Evolutionary conservation across 2,329 filamentous ascomycete species (phyloP), one percentile per base, ranked within the genome.

Genomic region (Arthrobotrys musiformis): DNA sequence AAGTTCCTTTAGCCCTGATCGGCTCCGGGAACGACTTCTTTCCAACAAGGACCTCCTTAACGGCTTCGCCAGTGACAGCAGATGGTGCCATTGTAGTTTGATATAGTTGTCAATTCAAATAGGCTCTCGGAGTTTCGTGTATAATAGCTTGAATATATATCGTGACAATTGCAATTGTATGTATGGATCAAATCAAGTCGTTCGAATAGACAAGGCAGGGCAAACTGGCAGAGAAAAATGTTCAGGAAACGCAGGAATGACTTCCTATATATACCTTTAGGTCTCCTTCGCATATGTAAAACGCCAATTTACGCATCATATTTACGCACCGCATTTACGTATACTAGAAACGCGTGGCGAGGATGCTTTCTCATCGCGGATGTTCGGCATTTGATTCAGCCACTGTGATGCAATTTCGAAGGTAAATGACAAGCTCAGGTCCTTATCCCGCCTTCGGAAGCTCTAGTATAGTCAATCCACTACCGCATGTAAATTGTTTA

Each of bases 391-490:
- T 19, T 4, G 6, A 70, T 37, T 8, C 19, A 61, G 22, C 19
- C 19, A 35, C 26, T 37, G 30, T 64, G 62, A 44, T 77, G 66
- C 73, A 70, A 77, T 77, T 62, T 48, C 42, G 22, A 48, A 2
- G 13, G 33, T n/a, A 66, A 70, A 77, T 67, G 72, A 44, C 72
- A 70, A 77, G 72, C 64, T 70, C 50, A 15, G 64, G 48, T 30
- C 52, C 15, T 13, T 50, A 13, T 40, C 37, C 50, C 60, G 58
- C 24, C 50, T 44, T 24, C 26, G 22, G 3, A 64, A 24, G 26
- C 30, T 19, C 11, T 26, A 40, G 1, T 56, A 56, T 22, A 35
- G 22, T 19, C 26, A 19, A 7, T 15, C 9, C 30, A 30, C 6
- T 8, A 22, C 54, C 9, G 5, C 19, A 15, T n/a, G 8, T n/a